These are phyloP conservation scores for Teratosphaeria gauchensis DNA, from an alignment of 2,329 filamentous ascomycete genomes.

Conservation along the genomic window DNA sequence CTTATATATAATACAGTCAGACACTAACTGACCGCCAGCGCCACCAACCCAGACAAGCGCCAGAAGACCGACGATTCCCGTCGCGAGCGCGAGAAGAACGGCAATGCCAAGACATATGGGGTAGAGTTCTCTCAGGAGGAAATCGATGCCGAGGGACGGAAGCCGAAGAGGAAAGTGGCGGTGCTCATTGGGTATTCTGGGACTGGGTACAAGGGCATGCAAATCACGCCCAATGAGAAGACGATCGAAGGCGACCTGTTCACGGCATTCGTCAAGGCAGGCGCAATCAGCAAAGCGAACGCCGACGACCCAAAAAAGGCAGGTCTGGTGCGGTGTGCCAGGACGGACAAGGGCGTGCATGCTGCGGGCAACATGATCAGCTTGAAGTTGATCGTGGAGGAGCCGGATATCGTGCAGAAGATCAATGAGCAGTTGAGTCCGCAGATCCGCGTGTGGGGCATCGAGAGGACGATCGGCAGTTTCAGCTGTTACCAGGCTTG, in stretches of 20 bases:
- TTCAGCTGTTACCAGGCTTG: conserved; percentile 95
- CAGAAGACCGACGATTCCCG: conserved; percentile 34
- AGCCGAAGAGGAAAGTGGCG: conserved; percentile 91
- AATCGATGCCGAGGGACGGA: conserved; percentile 75
- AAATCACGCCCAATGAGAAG: conserved; percentile 59
- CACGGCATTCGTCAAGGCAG: conserved; percentile 77
- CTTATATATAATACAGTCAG: background rate
- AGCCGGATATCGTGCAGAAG: conserved; percentile 74
- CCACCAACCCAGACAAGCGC: conserved; percentile 38
- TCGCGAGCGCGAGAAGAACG: conserved; percentile 36
- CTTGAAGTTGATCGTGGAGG: conserved; percentile 90
- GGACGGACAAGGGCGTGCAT: conserved; percentile 96
- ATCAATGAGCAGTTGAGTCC: conserved; percentile 78
- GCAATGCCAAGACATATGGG: conserved; percentile 29
- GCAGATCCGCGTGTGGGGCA: conserved; percentile 93
- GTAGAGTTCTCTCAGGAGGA: conserved; percentile 60
- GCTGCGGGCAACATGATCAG: conserved; percentile 93
- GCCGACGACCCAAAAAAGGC: conserved; percentile 96
- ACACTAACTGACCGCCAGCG: conserved; percentile 19
- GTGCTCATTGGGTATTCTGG: conserved; percentile 93
- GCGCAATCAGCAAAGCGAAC: conserved; percentile 93
- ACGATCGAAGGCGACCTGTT: conserved; percentile 97
- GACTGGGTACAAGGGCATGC: conserved; percentile 95
- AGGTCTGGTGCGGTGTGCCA: conserved; percentile 81
- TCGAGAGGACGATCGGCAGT: conserved; percentile 75